Evolutionary conservation across 148 eudicot species (phyloP).

Genomic region (Amaranthus cruentus): DNA sequence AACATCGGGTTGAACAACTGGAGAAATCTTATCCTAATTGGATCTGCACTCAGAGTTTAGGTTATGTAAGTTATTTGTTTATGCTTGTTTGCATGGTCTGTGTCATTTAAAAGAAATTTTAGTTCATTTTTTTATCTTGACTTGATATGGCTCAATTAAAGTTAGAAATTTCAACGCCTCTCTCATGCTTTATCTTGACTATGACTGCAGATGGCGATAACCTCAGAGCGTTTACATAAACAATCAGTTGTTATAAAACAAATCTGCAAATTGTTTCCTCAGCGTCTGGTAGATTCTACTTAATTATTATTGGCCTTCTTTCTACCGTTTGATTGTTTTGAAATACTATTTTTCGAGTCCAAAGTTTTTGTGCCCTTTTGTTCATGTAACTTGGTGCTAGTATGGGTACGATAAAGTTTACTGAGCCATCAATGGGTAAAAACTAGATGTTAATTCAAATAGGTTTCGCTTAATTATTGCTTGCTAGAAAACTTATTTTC

Average conservation of each 20-base stretch:
- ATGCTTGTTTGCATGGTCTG: background rate
- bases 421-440: background rate
- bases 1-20: constrained; percentile 67
- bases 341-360: background rate
- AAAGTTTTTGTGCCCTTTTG: background rate
- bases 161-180: background rate
- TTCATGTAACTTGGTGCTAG: constrained; percentile 2
- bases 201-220: constrained; percentile 77
- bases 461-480: background rate
- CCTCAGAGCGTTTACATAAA: constrained; percentile 90
- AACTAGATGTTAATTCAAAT: background rate
- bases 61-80: constrained; percentile 53
- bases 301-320: background rate
- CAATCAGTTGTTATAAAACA: constrained; percentile 86
- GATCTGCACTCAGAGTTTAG: constrained; percentile 79
- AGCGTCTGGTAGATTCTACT: constrained; percentile 57
- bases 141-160: background rate
- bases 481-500: background rate
- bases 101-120: background rate
- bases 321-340: background rate
- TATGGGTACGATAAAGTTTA: background rate
- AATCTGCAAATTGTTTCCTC: constrained; percentile 93
- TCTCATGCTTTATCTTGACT: constrained; percentile 20
- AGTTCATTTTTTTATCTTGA: background rate
- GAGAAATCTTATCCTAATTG: constrained; percentile 91